phyloP scores from a whole-genome alignment of 805 yeast genomes.

The Wickerhamiella slavikovae region DNA sequence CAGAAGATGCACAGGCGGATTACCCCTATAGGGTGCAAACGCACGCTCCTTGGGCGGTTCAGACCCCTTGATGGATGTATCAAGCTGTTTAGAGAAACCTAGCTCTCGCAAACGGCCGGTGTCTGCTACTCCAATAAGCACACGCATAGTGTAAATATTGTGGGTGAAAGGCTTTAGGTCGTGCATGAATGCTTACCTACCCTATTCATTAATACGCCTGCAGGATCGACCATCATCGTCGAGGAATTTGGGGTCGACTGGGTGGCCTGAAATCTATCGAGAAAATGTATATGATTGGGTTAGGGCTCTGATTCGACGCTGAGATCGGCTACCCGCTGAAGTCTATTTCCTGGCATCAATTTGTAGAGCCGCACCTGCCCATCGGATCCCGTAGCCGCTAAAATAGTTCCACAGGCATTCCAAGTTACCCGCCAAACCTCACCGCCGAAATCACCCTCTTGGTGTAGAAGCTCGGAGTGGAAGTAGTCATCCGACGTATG shows the following conservation, averaged over 20 bases:
- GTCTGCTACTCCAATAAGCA: slow-evolving; percentile 30
- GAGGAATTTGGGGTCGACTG: neutral
- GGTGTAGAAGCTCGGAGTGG: slow-evolving; percentile 39
- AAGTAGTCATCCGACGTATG: slow-evolving; percentile 7
- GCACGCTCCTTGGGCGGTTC: slow-evolving; percentile 38
- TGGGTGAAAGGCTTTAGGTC: too few relatives aligned
- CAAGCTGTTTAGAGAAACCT: slow-evolving; percentile 45
- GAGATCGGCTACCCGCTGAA: slow-evolving; percentile 78
- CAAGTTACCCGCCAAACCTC: slow-evolving; percentile 95
- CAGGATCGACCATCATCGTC: too few relatives aligned
- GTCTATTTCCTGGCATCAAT: slow-evolving; percentile 62
- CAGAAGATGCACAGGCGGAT: slow-evolving; percentile 7
- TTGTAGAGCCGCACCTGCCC: slow-evolving; percentile 87
- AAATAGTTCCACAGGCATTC: slow-evolving; percentile 83
- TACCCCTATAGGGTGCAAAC: slow-evolving; percentile 19
- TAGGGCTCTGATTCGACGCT: too few relatives aligned
- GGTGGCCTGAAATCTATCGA: neutral
- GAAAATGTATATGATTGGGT: too few relatives aligned
- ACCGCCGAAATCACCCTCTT: slow-evolving; percentile 55
- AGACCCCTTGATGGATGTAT: slow-evolving; percentile 53
- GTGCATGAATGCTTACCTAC: too few relatives aligned
- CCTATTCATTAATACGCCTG: too few relatives aligned
- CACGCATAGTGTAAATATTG: too few relatives aligned
- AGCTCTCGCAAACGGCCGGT: slow-evolving; percentile 36
- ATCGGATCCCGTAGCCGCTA: slow-evolving; percentile 90